Base-by-base conservation (phyloP, 176 grass and related monocot species). In the Elaeis guineensis region DNA sequence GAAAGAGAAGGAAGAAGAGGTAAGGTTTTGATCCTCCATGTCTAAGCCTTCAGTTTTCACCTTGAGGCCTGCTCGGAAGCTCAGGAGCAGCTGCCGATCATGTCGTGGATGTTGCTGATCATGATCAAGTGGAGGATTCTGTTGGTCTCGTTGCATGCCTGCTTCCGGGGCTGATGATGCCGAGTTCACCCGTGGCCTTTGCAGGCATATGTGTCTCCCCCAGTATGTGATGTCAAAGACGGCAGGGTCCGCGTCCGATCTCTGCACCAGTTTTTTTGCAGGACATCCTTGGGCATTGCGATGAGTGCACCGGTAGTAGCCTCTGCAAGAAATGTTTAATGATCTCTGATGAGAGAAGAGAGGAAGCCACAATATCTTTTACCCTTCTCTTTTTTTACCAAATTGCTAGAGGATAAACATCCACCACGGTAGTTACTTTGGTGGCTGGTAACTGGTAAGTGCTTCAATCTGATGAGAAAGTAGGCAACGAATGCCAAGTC, bases 281-380 rank as follows among this genome's bases (percentile, higher is more conserved):
- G 39, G 8, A 76, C 93, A 98, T 44, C 59, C 62, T 65, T 74
- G 76, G 5, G 84, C 62, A 72, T 78, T 52, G 5, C 84, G 76
- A 67, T 92, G 74, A 57, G 76, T 92, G 79, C 93, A 98, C 67
- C 93, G 78, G 87, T 92, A 98, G 81, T 98, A 98, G 49, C 83
- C 67, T 50, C 91, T 96, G 80, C 71, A 68, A 24, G 22, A 1
- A 55, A 64, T 51, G 2, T 11, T 53, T 14, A 14, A 66, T 21
- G 28, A 53, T 17, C 49, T 57, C 39, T 53, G 22, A 54, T 24
- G 53, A 15, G 21, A 69, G 58, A 67, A 9, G 21, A 54, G 28
- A 35, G 51, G 18, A 55, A 23, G 17, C 3, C 17, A 35, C 24
- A 19, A 21, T 26, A 17, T 24, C 21, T 16, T 30, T 51, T 52